phyloP scores from a whole-genome alignment of 2,329 filamentous ascomycete species.

The Alternaria sp. region DNA sequence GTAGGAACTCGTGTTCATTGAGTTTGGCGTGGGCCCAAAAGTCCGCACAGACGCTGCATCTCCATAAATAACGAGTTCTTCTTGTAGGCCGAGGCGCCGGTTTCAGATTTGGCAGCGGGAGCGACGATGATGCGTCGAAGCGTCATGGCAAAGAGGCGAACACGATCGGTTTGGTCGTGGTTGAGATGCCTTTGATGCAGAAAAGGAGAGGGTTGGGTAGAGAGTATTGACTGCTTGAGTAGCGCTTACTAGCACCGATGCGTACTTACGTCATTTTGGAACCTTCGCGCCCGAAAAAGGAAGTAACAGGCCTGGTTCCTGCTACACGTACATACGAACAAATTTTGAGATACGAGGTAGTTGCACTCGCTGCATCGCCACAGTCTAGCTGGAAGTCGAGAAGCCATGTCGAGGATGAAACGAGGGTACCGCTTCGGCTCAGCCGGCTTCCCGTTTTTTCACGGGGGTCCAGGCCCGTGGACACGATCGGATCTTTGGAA shows the following conservation, averaged over 20 bases:
- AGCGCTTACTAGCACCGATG: not conserved
- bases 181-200: not conserved
- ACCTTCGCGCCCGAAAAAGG: not conserved
- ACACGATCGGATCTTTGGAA: not conserved
- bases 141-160: conserved; percentile 1
- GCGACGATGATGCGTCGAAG: not conserved
- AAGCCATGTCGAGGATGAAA: not conserved
- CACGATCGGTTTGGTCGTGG: not conserved
- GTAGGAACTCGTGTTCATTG: not conserved
- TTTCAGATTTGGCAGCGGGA: not conserved
- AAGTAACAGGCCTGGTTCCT: not conserved
- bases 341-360: not conserved
- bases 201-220: not conserved
- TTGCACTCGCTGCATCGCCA: not conserved
- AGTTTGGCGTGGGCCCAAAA: not conserved
- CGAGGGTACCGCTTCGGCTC: not conserved
- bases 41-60: not conserved
- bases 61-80: not conserved
- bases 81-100: not conserved
- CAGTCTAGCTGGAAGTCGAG: not conserved
- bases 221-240: not conserved
- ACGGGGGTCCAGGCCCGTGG: not conserved
- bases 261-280: not conserved
- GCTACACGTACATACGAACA: not conserved
- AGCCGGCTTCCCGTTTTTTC: not conserved